Evolutionary conservation across 2,329 filamentous ascomycete species (phyloP).

Genomic region (Leptodontidium sp.): DNA sequence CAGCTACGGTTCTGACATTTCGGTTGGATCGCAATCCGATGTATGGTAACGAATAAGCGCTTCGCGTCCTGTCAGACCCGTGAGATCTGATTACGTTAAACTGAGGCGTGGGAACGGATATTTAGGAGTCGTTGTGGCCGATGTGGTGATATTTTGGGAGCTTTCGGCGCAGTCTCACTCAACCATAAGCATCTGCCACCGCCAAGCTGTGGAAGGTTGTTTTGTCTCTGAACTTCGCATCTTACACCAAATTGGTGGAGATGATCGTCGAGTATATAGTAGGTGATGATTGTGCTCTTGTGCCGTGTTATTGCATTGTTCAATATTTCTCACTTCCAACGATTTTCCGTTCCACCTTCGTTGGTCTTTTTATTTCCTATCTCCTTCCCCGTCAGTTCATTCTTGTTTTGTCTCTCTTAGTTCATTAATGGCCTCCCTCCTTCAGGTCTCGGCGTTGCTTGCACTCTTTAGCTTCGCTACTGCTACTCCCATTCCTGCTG

Average conservation of each 20-base stretch:
- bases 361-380: not conserved
- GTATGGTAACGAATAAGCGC: not conserved
- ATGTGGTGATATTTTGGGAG: not conserved
- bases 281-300: not conserved
- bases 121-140: not conserved
- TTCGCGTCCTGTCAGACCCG: not conserved
- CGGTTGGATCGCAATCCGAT: not conserved
- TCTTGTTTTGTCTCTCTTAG: not conserved
- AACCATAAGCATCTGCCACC: conserved; percentile 9
- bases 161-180: not conserved
- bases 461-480: not conserved
- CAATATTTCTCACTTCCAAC: not conserved
- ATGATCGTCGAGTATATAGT: not conserved
- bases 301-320: not conserved
- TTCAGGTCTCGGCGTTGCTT: conserved; percentile 6
- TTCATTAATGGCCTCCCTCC: not conserved
- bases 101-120: not conserved
- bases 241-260: not conserved
- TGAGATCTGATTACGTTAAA: conserved; percentile 4
- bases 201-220: not conserved
- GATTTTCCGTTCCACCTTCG: not conserved
- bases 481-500: not conserved
- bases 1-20: not conserved
- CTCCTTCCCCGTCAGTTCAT: no score
- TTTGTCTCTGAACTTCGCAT: not conserved